Evolutionary conservation across 192 early-diverging fungal genomes (phyloP).

Genomic region (Funneliformis mosseae): DNA sequence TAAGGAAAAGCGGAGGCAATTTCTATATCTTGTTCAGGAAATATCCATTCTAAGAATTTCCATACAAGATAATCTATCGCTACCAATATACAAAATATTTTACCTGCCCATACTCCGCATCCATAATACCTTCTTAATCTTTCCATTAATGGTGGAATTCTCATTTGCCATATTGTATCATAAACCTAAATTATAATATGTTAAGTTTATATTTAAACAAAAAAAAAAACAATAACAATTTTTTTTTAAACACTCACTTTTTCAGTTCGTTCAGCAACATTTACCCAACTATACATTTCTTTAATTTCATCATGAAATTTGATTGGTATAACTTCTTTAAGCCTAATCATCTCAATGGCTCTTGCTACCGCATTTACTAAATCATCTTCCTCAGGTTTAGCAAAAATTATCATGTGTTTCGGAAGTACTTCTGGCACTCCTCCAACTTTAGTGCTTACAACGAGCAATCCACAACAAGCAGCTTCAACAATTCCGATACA

Average conservation of each 20-base stretch:
- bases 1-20: constrained; percentile 68
- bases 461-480: constrained; percentile 89
- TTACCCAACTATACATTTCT: constrained; percentile 95
- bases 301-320: constrained; percentile 82
- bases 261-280: constrained; percentile 93
- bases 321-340: constrained; percentile 63
- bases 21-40: constrained; percentile 75
- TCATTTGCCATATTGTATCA: constrained; percentile 65
- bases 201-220: not conserved
- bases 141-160: constrained; percentile 73
- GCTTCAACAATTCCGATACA: constrained; percentile 99
- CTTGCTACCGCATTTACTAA: constrained; percentile 69
- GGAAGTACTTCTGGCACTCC: constrained; percentile 97
- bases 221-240: not conserved
- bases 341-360: constrained; percentile 71
- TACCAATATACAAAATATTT: constrained; percentile 87
- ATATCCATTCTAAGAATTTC: constrained; percentile 78
- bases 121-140: constrained; percentile 79
- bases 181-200: constrained; percentile 63
- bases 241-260: constrained; percentile 45
- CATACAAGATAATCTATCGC: constrained; percentile 84
- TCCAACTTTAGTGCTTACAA: constrained; percentile 95
- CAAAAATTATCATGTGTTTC: constrained; percentile 88
- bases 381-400: constrained; percentile 82
- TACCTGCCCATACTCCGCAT: constrained; percentile 89